Base-by-base conservation (phyloP, 2,329 filamentous ascomycete species). In the Rutstroemia sydowiana region DNA sequence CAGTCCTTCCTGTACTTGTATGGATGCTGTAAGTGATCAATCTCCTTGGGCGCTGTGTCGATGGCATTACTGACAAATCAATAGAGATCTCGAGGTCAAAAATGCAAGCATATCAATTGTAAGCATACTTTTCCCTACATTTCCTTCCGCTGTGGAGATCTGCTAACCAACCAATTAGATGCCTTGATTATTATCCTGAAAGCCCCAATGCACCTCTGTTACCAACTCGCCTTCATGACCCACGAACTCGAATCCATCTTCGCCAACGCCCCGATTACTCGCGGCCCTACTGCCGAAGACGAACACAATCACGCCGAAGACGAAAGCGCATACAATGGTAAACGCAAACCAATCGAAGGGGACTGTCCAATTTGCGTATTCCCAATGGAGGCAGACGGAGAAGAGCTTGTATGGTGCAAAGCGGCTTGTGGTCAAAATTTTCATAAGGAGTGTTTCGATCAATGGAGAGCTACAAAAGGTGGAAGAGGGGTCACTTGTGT, bases 381-480 rank as follows among this genome's bases (percentile, higher is more conserved):
- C 4, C 45, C 52, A 1, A 59, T 59, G 57, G 54, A 55, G 30
- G 28, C 71, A n/a, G n/a, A n/a, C 1, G 63, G 63, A 3, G 70
- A 70, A 18, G 69, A 74, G 3, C 70, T 74, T 5, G 69, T 78
- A 5, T 84, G 77, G 71, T 84, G 81, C 65, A 75, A 75, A 57
- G 72, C 75, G 1, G 70, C 74, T 3, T 84, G 81, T 57, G 80
- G 58, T 45, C 59, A 80, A 59, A 81, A 81, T 55, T 72, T 80
- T 3, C 77, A 81, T 57, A 66, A 67, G 32, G 63, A 70, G 31
- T 81, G 77, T 56, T 76, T 80, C 61, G 67, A 72, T 56, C 77
- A 71, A 63, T 80, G 77, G 77, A 73, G 72, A 0, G 58, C 64
- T 5, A 75, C 72, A 20, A 77, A 76, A 60, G 62, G 61, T 59